phyloP scores from a whole-genome alignment of 2,329 filamentous ascomycete genomes.

The Apiospora pterosperma region DNA sequence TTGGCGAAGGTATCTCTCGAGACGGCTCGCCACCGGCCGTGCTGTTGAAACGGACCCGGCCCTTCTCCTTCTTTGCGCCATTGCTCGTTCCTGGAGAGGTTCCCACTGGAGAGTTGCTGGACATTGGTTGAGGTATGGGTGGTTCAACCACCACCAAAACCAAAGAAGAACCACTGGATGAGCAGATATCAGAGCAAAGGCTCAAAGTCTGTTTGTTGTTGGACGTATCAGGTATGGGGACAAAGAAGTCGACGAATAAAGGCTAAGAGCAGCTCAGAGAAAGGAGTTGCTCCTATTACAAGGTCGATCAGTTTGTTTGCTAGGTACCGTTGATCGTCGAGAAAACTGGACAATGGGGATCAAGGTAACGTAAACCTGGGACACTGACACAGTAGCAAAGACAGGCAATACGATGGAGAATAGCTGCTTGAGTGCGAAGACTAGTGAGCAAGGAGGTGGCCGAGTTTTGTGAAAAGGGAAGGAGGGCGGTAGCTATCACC shows the following conservation, averaged over 20 bases:
- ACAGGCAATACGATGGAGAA: slow-evolving; percentile 1
- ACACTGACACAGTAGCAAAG: not conserved
- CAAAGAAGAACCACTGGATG: not conserved
- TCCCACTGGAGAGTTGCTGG: not conserved
- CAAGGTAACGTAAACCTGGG: not conserved
- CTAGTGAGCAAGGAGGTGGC: not conserved
- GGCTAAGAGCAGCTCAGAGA: not conserved
- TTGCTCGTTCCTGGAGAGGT: not conserved
- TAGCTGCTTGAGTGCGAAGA: not conserved
- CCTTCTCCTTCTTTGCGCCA: slow-evolving; percentile 38
- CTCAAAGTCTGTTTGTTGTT: not conserved
- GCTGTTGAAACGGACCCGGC: slow-evolving; percentile 47
- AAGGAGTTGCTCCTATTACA: slow-evolving; percentile 1
- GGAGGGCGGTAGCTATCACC: not conserved
- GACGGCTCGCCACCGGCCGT: slow-evolving; percentile 32
- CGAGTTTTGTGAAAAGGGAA: slow-evolving; percentile 3
- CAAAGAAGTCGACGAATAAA: not conserved
- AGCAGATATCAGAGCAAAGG: not conserved
- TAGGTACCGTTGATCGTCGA: not conserved
- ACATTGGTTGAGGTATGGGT: not conserved
- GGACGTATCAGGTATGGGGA: not conserved
- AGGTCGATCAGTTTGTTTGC: not conserved
- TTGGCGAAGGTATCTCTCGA: slow-evolving; percentile 12
- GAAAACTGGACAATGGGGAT: not conserved
- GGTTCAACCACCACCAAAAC: not conserved